Base-by-base conservation (phyloP, 139 green algal species). In the Coelastrella sp. region DNA sequence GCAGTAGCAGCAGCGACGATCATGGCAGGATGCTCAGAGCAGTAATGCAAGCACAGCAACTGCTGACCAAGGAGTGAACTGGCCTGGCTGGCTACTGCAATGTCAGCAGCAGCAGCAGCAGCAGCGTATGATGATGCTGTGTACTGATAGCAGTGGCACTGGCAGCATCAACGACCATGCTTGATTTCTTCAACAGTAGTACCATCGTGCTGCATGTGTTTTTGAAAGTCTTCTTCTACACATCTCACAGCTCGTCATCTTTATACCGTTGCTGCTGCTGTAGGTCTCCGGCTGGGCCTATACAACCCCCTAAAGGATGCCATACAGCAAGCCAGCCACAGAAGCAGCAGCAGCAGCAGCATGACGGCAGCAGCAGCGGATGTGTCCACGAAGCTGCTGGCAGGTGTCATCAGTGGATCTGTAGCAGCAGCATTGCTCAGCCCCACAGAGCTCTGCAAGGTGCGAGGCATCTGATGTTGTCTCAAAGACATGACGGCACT, bases 381-480 rank as follows among this genome's bases (percentile, higher is more conserved):
- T 61, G 22, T 90, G 58, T 78, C 74, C 22, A 85, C 5, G 19
- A 98, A 98, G 85, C 80, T 98, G 10, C 84, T 91, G 57, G 96
- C 97, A 3, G 96, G 96, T 7, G 93, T 89, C 73, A 8, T 94
- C 19, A 96, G 91, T 76, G 97, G 97, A 23, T 94, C 91, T 7
- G 8, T 98, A 3, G 97, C 97, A 7, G 96, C 96, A 11, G 93
- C 83, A 7, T 80, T 97, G 13, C 94, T 94, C 13, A 98, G 97
- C 85, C 97, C 97, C 61, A 98, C 96, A 11, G 97, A 99, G 89
- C 94, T 99, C 3, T 89, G 99, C 16, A 96, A 96, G 91, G 92
- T 93, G 76, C 32, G 32, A 47, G 32, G 32, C 32, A 47, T 47
- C 32, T 47, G 32, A 47, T 47, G 32, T 47, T 47, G 32, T 47